Evolutionary conservation across 2,329 filamentous ascomycete species (phyloP).

Genomic region (Colletotrichum eremochloae): DNA sequence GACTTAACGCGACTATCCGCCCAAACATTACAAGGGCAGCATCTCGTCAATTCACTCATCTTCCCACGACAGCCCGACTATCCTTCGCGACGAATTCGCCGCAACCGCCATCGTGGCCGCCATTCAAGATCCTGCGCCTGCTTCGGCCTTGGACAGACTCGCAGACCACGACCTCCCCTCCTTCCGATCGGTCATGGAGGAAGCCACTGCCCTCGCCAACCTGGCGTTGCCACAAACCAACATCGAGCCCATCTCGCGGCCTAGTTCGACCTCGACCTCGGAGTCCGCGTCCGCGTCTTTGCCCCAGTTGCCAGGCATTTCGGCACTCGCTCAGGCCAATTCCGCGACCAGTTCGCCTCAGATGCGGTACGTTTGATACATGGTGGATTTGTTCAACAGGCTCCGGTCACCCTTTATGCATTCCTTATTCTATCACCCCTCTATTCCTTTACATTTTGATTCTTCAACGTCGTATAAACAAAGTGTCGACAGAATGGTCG

Average conservation of each 20-base stretch:
- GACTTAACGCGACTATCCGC: conserved; percentile 6
- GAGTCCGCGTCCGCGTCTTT: conserved; percentile 49
- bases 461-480: neutral
- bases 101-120: conserved; percentile 29
- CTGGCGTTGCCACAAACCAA: conserved; percentile 47
- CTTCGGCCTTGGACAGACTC: conserved; percentile 20
- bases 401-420: neutral
- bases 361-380: conserved; percentile 58
- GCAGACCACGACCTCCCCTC: conserved; percentile 18
- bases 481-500: too few species aligned
- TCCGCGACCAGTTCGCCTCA: conserved; percentile 59
- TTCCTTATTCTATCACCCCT: neutral
- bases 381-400: neutral
- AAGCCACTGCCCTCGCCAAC: conserved; percentile 48
- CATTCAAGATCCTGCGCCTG: conserved; percentile 27
- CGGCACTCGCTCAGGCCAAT: conserved; percentile 58
- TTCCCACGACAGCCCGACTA: conserved; percentile 3
- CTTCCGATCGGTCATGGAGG: conserved; percentile 58
- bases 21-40: conserved; percentile 13
- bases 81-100: conserved; percentile 12
- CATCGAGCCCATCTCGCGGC: conserved; percentile 61
- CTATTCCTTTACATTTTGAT: neutral
- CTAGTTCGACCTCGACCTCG: conserved; percentile 61
- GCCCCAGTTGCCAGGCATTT: conserved; percentile 62
- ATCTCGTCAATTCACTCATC: neutral